Conservation (phyloP, 805 yeast genomes). For the Priceomyces haplophilus region DNA sequence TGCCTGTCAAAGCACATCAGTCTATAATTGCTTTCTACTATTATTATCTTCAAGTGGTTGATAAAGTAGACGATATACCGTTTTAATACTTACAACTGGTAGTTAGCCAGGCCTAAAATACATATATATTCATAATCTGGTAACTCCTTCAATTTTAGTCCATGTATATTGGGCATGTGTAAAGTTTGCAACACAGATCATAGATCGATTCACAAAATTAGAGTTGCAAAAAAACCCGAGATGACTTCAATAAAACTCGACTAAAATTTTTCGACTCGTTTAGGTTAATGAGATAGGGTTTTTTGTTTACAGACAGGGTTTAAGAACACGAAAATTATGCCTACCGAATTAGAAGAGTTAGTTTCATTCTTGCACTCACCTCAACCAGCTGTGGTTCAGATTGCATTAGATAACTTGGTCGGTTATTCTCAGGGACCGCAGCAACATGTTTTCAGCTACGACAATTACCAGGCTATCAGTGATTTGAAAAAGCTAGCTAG, state of each 20-base stretch:
- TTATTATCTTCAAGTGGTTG: conserved; percentile 33
- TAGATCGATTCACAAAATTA: not conserved
- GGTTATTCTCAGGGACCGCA: conserved; percentile 76
- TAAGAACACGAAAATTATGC: conserved; percentile 24
- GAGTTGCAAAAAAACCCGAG: not conserved
- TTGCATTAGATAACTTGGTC: conserved; percentile 80
- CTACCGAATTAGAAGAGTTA: conserved; percentile 49
- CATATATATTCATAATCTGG: no score
- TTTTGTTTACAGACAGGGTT: no score
- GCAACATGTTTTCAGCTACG: conserved; percentile 62
- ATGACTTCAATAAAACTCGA: not conserved
- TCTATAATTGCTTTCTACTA: conserved; percentile 37
- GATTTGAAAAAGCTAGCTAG: conserved; percentile 64
- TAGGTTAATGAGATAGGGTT: no score
- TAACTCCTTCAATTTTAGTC: no score
- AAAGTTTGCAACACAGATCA: no score
- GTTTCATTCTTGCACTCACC: conserved; percentile 81
- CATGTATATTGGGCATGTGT: no score
- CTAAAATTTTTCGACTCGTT: not conserved
- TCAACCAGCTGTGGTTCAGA: conserved; percentile 72
- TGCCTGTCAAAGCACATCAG: conserved; percentile 30
- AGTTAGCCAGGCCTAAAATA: no score
- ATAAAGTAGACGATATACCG: conserved; percentile 13
- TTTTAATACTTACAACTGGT: not conserved
- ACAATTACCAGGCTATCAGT: conserved; percentile 65